Percentiles rank a stretch among this genome's conserved stretches.
Evolutionary conservation across 176 grass and related monocot genomes (phyloP).

Genomic region (Musa acuminata): DNA sequence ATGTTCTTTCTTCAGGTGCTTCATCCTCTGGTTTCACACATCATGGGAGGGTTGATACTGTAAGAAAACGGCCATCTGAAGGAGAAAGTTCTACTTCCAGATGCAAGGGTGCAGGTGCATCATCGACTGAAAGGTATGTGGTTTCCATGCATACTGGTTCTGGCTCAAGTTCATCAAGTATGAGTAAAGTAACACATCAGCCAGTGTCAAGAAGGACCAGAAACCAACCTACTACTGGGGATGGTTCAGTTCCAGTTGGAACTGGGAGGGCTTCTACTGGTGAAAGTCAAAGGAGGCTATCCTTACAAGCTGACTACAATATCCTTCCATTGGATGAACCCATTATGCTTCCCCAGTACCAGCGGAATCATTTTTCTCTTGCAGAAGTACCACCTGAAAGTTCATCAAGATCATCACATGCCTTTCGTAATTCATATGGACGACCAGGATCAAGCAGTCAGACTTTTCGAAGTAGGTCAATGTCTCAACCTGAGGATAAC

Average conservation of each 20-base stretch:
- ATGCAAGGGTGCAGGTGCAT: constrained; percentile 33
- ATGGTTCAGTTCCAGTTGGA: constrained; percentile 32
- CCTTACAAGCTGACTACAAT: constrained; percentile 20
- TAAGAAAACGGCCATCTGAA: constrained; percentile 36
- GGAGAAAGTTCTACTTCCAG: constrained; percentile 46
- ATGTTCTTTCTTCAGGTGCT: constrained; percentile 47
- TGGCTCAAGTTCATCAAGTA: constrained; percentile 24
- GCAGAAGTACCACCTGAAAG: constrained; percentile 22
- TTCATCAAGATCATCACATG: constrained; percentile 35
- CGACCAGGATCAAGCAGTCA: constrained; percentile 27
- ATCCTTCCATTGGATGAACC: constrained; percentile 34
- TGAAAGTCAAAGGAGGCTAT: constrained; percentile 23
- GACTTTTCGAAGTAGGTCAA: constrained; percentile 27
- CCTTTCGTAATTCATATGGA: constrained; percentile 31
- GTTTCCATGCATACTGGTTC: constrained; percentile 25
- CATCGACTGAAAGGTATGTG: constrained; percentile 27
- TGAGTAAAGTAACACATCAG: constrained; percentile 30
- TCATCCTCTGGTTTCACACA: constrained; percentile 35
- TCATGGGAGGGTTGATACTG: constrained; percentile 27
- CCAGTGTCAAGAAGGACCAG: constrained; percentile 21
- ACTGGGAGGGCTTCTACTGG: constrained; percentile 24
- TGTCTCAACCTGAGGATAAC: constrained; percentile 20
- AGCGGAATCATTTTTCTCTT: constrained; percentile 18
- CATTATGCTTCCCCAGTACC: constrained; percentile 13
- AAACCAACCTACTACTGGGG: constrained; percentile 8